Evolutionary conservation across 768 basidiomycete genomes (phyloP).

Genomic region (Leccinum barrowsii): DNA sequence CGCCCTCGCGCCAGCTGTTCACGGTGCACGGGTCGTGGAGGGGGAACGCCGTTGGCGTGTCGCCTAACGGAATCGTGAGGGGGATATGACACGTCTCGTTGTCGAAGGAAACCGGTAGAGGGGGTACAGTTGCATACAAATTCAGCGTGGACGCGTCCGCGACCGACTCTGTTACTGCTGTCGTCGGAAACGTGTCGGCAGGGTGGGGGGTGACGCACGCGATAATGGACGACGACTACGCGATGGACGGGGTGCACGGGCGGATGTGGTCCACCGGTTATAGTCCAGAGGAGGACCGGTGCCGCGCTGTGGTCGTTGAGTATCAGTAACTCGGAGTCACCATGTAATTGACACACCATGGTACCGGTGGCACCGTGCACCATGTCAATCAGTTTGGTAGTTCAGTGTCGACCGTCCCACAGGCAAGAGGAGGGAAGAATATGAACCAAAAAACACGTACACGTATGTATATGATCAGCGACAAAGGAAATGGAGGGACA

Average conservation of each 20-base stretch:
- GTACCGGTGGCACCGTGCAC: too few relatives aligned
- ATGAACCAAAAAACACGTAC: too few relatives aligned
- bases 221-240: neutral
- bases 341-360: too few relatives aligned
- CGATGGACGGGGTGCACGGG: conserved; percentile 10
- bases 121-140: conserved; percentile 2
- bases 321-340: too few relatives aligned
- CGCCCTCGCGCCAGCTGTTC: conserved; percentile 10
- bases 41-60: conserved; percentile 9
- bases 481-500: too few relatives aligned
- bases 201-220: conserved; percentile 1
- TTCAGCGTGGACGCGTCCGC: conserved; percentile 18
- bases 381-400: too few relatives aligned
- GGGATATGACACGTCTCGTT: conserved; percentile 3
- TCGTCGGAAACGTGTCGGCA: conserved; percentile 11
- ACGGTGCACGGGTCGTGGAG: conserved; percentile 8
- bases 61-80: conserved; percentile 12
- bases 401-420: too few relatives aligned
- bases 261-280: neutral
- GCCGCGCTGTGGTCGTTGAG: too few relatives aligned
- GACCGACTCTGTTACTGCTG: neutral
- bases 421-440: too few relatives aligned
- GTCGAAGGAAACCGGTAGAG: neutral
- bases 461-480: too few relatives aligned
- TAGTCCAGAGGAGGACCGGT: too few relatives aligned